Evolutionary conservation across 257 asterid species (phyloP).

Genomic region (Apocynum venetum): DNA sequence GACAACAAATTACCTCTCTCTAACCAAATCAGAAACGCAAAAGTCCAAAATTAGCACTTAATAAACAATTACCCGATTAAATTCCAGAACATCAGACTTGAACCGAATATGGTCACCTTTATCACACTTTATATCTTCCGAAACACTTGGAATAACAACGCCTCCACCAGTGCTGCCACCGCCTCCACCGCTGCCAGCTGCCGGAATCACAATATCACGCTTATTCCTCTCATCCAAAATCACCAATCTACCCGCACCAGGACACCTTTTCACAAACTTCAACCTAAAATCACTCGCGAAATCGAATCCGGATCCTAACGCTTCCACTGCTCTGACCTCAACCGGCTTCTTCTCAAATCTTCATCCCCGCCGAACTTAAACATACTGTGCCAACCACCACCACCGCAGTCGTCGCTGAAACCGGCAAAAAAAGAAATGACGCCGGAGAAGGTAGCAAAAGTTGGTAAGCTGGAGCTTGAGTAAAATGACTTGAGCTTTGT

Average conservation of each 20-base stretch:
- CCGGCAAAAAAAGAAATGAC: neutral
- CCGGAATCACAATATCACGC: conserved; percentile 68
- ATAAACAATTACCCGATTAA: conserved; percentile 60
- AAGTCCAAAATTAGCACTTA: neutral
- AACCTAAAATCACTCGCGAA: conserved; percentile 97
- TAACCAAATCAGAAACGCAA: neutral
- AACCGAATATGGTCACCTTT: conserved; percentile 92
- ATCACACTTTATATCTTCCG: conserved; percentile 74
- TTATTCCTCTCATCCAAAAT: conserved; percentile 45
- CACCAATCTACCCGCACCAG: conserved; percentile 63
- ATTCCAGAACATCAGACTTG: conserved; percentile 90
- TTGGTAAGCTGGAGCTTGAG: neutral
- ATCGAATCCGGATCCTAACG: conserved; percentile 89
- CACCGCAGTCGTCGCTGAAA: neutral
- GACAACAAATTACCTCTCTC: neutral
- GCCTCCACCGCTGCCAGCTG: neutral
- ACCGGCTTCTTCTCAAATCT: conserved; percentile 52
- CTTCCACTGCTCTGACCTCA: conserved; percentile 73
- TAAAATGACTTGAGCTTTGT: neutral
- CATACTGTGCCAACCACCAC: conserved; percentile 21
- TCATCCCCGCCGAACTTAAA: conserved; percentile 21
- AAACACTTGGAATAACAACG: conserved; percentile 53
- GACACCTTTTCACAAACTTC: conserved; percentile 68
- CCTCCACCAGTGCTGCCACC: conserved; percentile 37
- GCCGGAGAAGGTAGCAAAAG: neutral